A percentile compares a stretch with the other conserved stretches of the same genome.
Evolutionary conservation across 305 asterid genomes (phyloP).

Genomic region (Fraxinus velutina): DNA sequence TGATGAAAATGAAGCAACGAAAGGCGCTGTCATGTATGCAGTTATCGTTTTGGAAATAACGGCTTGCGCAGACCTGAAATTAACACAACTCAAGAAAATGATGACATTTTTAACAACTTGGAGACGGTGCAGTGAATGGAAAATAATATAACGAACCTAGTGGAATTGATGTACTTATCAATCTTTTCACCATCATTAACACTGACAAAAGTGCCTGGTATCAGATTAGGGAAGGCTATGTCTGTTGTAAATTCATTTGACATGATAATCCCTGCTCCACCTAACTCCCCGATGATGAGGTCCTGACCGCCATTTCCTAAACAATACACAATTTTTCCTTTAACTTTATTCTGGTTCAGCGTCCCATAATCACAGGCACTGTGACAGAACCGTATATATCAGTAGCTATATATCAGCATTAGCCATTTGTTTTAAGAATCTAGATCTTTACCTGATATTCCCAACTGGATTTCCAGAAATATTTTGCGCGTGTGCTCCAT

Average conservation of each 20-base stretch:
- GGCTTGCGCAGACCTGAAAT: constrained; percentile 50
- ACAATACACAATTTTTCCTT: constrained; percentile 66
- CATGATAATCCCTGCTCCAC: constrained; percentile 58
- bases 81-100: not conserved
- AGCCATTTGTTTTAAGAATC: not conserved
- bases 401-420: not conserved
- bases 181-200: constrained; percentile 35
- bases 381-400: not conserved
- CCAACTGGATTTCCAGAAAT: constrained; percentile 6
- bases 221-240: constrained; percentile 27
- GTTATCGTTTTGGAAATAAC: constrained; percentile 47
- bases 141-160: constrained; percentile 34
- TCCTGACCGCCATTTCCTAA: constrained; percentile 34
- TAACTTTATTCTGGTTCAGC: constrained; percentile 41
- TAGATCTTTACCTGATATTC: constrained; percentile 43
- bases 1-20: constrained; percentile 67
- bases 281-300: constrained; percentile 22
- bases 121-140: not conserved
- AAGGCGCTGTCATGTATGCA: constrained; percentile 35
- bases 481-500: constrained; percentile 48
- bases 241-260: constrained; percentile 24
- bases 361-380: constrained; percentile 54
- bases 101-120: not conserved
- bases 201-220: constrained; percentile 38
- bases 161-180: constrained; percentile 52